Evolutionary conservation across 2,329 filamentous ascomycete species (phyloP), one percentile per base, ranked within the genome.

Genomic region (Cadophora sp.): DNA sequence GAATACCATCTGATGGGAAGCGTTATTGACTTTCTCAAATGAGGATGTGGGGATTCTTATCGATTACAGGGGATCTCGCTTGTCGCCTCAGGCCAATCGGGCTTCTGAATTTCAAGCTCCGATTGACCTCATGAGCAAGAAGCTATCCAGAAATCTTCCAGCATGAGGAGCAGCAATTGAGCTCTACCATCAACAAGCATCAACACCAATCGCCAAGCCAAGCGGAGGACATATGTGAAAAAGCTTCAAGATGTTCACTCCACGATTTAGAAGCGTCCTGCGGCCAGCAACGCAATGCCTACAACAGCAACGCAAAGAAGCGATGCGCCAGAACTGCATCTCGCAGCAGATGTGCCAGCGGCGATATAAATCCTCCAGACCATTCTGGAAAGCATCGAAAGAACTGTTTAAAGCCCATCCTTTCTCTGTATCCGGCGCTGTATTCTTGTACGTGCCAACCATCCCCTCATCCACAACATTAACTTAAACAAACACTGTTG

Each of bases 221-320:
- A n/a, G n/a, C n/a, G n/a, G n/a, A n/a, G n/a, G n/a, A n/a, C n/a
- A n/a, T n/a, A n/a, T n/a, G n/a, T n/a, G n/a, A n/a, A n/a, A n/a
- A n/a, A n/a, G n/a, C n/a, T n/a, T 19, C 19, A 70, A n/a, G 3
- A 77, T 77, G 76, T 75, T 76, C 50, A 55, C 69, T 29, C 71
- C 74, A 58, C 67, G 72, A n/a, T 61, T 76, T 11, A 61, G 65
- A 56, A 71, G 59, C 24, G 66, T 69, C 11, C 22, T 73, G 6
- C 70, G 74, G 14, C 72, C 73, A 31, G 51, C 66, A 19, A 69
- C 74, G 26, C 73, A 76, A 76, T 77, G 73, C 64, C 64, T 76
- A 7, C 74, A 71, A 56, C 73, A 74, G 62, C 72, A 70, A 64
- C 73, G 66, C 55, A 53, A 68, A 29, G 69, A 73, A 51, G 69